Conservation (phyloP, 495 filamentous ascomycete genomes). For the Penicillium antarcticum region DNA sequence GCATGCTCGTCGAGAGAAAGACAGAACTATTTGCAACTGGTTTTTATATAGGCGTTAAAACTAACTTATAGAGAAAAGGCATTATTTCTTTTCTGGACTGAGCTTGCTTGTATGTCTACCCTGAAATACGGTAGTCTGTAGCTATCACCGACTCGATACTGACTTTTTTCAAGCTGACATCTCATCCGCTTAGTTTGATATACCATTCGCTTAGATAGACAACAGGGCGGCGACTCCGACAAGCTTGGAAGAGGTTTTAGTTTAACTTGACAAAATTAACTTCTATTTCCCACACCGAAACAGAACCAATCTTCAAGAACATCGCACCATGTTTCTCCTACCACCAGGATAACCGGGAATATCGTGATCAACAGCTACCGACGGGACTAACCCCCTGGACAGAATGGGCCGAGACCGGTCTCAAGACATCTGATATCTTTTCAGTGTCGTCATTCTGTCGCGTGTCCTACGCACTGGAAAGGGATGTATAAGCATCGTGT, state of each 20-base stretch:
- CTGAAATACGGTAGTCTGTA: too few species aligned
- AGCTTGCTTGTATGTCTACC: too few species aligned
- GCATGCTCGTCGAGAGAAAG: conserved; percentile 8
- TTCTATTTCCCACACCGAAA: too few species aligned
- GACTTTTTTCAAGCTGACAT: too few species aligned
- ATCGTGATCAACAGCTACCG: not conserved
- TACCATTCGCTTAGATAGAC: too few species aligned
- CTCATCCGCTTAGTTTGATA: too few species aligned
- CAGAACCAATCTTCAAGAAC: not conserved
- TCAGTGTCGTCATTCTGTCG: not conserved
- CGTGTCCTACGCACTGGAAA: too few species aligned
- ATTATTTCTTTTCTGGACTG: conserved; percentile 1
- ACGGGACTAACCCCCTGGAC: not conserved
- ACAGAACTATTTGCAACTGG: not conserved
- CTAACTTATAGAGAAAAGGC: conserved; percentile 2
- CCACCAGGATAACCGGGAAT: not conserved
- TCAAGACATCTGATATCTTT: not conserved
- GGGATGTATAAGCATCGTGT: too few species aligned
- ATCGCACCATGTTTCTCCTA: not conserved
- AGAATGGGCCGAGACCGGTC: not conserved
- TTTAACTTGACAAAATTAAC: too few species aligned
- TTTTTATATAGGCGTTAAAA: not conserved
- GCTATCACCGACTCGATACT: too few species aligned
- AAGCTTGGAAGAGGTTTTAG: too few species aligned
- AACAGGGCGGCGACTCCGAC: too few species aligned